Base-by-base conservation (phyloP, 352 stramenopile genomes). In the Thraustotheca clavata region DNA sequence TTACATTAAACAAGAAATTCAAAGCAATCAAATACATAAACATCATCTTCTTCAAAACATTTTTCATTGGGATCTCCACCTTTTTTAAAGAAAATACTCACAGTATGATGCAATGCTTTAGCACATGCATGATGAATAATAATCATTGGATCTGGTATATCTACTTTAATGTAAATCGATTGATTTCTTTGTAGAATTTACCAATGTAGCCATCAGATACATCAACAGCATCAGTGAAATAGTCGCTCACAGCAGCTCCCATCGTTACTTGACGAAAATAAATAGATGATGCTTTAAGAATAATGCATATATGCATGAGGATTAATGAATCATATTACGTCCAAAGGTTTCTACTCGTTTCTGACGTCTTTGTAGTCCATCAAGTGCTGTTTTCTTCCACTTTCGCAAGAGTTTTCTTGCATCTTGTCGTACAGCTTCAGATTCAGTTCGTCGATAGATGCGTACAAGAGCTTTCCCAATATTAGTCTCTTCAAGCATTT, bases 401-500 rank as follows among this genome's bases (percentile, higher is more conserved):
- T 74, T 49, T 35, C 72, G 73, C 3, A 91, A 71, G 31, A 91
- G 59, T 36, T 76, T 72, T 2, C 39, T 59, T 4, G 76, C 74
- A 46, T 71, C 69, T 0, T 67, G 33, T 43, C 78, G 69, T 36
- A 88, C 77, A 14, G 2, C 49, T 72, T 73, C 75, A 26, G 69
- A 76, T n/a, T 74, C 62, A 3, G 71, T 55, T 11, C 75, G 72
- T 12, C 73, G 71, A 49, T 75, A 67, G 47, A 79, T 40, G 0
- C 73, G 75, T 36, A 73, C 69, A 4, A 82, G 73, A 0, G 75
- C 55, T 4, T 76, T 70, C 0, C 76, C 76, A 35, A 85, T 65
- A 7, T 60, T 39, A 18, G 80, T 91, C 69, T 91, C 86, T 69
- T 91, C 83, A 40, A 91, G 67, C 71, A 91, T 87, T 65, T 91